A percentile compares a stretch with the other conserved stretches of the same genome.
Evolutionary conservation across 805 yeast species (phyloP).

Genomic region (Barnettozyma sucrosica): DNA sequence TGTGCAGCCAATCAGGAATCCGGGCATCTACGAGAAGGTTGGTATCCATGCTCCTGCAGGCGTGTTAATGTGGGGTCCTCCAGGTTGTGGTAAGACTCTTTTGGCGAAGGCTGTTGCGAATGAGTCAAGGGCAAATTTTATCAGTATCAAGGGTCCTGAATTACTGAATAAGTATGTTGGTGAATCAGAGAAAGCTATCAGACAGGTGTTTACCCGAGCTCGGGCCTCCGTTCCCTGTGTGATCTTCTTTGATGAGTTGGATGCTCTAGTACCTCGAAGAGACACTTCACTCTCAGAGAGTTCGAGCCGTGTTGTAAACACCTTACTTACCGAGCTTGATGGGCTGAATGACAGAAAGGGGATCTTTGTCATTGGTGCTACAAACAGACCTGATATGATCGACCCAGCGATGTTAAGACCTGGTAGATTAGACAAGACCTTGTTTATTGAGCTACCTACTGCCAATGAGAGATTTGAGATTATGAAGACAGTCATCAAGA

Average conservation of each 20-base stretch:
- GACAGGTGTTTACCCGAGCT: constrained; percentile 91
- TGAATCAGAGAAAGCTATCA: constrained; percentile 87
- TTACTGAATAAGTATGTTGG: constrained; percentile 92
- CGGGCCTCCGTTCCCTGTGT: constrained; percentile 92
- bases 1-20: constrained; percentile 91
- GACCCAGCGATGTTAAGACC: constrained; percentile 98
- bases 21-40: constrained; percentile 81
- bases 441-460: constrained; percentile 85
- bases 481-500: constrained; percentile 63
- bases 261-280: constrained; percentile 92
- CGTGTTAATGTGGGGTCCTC: constrained; percentile 98
- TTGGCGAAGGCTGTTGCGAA: constrained; percentile 97
- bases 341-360: constrained; percentile 92
- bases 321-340: constrained; percentile 88
- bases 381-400: constrained; percentile 96
- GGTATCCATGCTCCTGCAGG: constrained; percentile 98
- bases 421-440: constrained; percentile 89
- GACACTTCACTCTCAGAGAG: constrained; percentile 85
- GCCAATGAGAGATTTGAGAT: constrained; percentile 77
- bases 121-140: constrained; percentile 93
- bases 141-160: constrained; percentile 95
- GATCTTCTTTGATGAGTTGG: constrained; percentile 92
- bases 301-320: constrained; percentile 89
- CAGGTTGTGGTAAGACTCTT: constrained; percentile 97
- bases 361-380: constrained; percentile 92